Percentiles rank a stretch among this genome's conserved stretches.
These are phyloP conservation scores for Coleophoma crateriformis DNA, from an alignment of 2,329 filamentous ascomycete species.

Conservation along the genomic window DNA sequence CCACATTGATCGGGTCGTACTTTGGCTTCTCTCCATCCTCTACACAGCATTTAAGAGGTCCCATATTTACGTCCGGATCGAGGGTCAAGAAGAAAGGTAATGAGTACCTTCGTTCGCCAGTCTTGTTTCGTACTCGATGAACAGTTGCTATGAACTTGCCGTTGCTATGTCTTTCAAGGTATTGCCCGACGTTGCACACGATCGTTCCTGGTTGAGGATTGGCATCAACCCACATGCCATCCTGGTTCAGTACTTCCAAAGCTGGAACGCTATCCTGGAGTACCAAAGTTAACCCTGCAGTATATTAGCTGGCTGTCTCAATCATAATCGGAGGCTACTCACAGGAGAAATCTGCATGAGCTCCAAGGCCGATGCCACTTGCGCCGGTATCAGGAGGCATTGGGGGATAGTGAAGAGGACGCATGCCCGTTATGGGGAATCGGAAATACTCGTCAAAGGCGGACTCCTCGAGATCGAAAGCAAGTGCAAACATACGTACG, in stretches of 20 bases:
- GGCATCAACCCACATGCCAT: constrained; percentile 33
- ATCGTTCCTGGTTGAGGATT: constrained; percentile 33
- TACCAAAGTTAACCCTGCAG: constrained; percentile 31
- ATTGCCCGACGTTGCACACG: constrained; percentile 38
- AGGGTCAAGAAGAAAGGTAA: constrained; percentile 36
- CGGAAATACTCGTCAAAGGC: constrained; percentile 31
- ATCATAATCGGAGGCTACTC: constrained; percentile 9
- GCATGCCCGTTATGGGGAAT: constrained; percentile 35
- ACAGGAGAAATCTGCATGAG: constrained; percentile 36
- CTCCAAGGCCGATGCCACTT: constrained; percentile 29
- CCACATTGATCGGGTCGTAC: constrained; percentile 23
- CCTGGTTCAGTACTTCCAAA: constrained; percentile 35
- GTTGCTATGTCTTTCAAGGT: constrained; percentile 34
- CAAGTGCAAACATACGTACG: constrained; percentile 30
- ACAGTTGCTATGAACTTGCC: constrained; percentile 36
- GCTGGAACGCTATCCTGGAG: constrained; percentile 23
- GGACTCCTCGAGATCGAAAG: constrained; percentile 32
- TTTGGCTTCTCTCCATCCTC: constrained; percentile 12
- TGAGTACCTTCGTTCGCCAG: constrained; percentile 23
- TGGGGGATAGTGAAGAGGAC: constrained; percentile 34
- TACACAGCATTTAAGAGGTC: constrained; percentile 9
- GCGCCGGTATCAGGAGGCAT: constrained; percentile 19
- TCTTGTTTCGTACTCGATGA: constrained; percentile 30
- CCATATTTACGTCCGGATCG: constrained; percentile 17
- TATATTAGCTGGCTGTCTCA: no score